Base-by-base conservation (phyloP, 2,329 filamentous ascomycete species). In the Fusarium domesticum region DNA sequence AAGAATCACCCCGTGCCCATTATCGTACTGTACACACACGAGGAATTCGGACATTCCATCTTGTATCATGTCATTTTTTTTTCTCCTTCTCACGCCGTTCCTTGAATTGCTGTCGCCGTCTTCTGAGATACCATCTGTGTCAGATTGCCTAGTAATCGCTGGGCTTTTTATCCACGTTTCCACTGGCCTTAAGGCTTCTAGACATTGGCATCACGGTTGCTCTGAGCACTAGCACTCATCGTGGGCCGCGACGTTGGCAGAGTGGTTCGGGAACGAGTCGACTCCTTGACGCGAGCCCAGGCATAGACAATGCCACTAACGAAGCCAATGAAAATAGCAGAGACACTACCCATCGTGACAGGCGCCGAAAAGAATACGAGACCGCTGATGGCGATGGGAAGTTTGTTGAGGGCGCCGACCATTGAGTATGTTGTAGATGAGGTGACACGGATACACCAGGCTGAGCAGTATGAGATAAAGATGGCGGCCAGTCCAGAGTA, bases 381-480 rank as follows among this genome's bases (percentile, higher is more conserved):
- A 19, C 93, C 93, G 53, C 86, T 92, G 56, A 98, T 69, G 43
- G 93, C 93, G 58, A 98, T 91, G 33, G 93, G 93, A 23, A 98
- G 84, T 77, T 98, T 98, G 80, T 98, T 98, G 62, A 98, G 77
- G 15, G 92, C 89, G 51, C 93, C 93, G 44, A 97, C 93, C 92
- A 98, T 97, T 20, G 89, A 95, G 76, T 97, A 98, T 2, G 93
- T 98, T 7, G 93, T 98, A 15, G 91, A 96, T 0, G 91, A 95
- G 6, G 93, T 97, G 54, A 96, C 88, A 56, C 93, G 91, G 53
- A 98, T 95, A 66, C 93, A 97, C 93, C 93, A 98, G 30, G 93
- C 93, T 14, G 92, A 96, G 64, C 90, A 95, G 78, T 98, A 98
- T n/a, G 92, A 97, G 69, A 98, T 98, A 73, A 96, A 96, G 63